These are phyloP conservation scores for Nakaseomyces kungkrabaensis DNA, from an alignment of 1,139 yeast species.

Conservation along the genomic window DNA sequence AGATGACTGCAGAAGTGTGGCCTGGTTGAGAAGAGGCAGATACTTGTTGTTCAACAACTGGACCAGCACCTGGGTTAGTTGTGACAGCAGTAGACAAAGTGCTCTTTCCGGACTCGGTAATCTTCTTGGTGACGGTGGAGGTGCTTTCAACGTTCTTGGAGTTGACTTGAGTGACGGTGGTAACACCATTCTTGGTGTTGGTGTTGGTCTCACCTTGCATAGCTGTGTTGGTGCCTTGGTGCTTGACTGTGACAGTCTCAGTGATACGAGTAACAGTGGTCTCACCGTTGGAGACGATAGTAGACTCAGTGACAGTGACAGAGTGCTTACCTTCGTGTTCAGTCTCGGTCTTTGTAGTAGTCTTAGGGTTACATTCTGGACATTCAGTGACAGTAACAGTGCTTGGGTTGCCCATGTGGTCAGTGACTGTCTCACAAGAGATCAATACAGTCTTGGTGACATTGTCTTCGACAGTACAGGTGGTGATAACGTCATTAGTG, in stretches of 20 bases:
- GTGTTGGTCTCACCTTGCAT: not conserved
- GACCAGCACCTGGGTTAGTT: not conserved
- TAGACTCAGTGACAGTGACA: not conserved
- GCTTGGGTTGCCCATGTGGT: not conserved
- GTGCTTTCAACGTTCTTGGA: not conserved
- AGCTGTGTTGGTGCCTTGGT: not conserved
- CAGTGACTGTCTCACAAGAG: not conserved
- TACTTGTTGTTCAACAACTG: not conserved
- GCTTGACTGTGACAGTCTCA: constrained; percentile 1
- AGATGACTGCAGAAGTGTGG: not conserved
- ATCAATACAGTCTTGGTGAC: not conserved
- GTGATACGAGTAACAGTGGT: not conserved
- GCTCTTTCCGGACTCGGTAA: not conserved
- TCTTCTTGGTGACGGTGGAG: not conserved
- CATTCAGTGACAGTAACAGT: not conserved
- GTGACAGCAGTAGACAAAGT: not conserved
- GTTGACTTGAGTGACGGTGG: not conserved
- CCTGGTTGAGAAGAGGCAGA: not conserved
- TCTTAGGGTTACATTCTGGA: not conserved
- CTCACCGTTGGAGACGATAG: not conserved
- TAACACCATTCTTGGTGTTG: not conserved
- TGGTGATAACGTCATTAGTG: not conserved
- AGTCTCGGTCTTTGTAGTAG: not conserved
- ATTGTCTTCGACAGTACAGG: not conserved
- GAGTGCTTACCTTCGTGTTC: not conserved